Evolutionary conservation across 2,329 filamentous ascomycete genomes (phyloP).

Genomic region (Beauveria medogensis): DNA sequence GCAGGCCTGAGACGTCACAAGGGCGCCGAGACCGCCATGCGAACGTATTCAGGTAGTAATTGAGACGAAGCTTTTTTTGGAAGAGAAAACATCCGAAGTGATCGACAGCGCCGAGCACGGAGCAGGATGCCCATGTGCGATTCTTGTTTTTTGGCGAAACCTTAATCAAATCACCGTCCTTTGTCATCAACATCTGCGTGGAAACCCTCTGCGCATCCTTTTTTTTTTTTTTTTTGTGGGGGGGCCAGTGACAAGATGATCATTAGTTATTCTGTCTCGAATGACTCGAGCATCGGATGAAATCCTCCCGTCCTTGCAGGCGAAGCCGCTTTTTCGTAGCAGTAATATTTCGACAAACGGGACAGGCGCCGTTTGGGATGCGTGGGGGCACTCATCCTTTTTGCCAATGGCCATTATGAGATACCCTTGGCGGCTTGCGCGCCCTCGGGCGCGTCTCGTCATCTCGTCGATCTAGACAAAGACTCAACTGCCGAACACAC

Average conservation of each 20-base stretch:
- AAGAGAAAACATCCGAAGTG: not conserved
- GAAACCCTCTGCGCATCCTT: too few relatives aligned
- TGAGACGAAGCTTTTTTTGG: not conserved
- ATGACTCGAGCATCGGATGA: not conserved
- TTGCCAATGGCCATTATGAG: not conserved
- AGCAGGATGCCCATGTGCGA: not conserved
- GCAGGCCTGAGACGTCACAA: not conserved
- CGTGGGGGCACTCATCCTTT: not conserved
- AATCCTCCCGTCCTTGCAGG: not conserved
- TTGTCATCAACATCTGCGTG: too few relatives aligned
- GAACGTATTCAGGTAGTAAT: not conserved
- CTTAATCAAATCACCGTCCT: too few relatives aligned
- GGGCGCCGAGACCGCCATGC: not conserved
- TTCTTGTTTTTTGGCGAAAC: too few relatives aligned
- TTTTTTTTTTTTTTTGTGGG: too few relatives aligned
- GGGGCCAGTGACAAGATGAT: not conserved
- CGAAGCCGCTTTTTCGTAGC: not conserved
- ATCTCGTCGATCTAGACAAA: not conserved
- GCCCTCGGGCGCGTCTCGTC: not conserved
- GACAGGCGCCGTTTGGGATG: not conserved
- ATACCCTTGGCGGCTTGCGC: not conserved
- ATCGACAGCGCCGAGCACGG: not conserved
- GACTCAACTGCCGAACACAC: too few relatives aligned
- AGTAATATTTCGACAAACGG: not conserved
- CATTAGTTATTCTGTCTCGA: not conserved